These are phyloP conservation scores for Pythium brachiatum DNA, from an alignment of 352 stramenopile genomes.

Conservation along the genomic window DNA sequence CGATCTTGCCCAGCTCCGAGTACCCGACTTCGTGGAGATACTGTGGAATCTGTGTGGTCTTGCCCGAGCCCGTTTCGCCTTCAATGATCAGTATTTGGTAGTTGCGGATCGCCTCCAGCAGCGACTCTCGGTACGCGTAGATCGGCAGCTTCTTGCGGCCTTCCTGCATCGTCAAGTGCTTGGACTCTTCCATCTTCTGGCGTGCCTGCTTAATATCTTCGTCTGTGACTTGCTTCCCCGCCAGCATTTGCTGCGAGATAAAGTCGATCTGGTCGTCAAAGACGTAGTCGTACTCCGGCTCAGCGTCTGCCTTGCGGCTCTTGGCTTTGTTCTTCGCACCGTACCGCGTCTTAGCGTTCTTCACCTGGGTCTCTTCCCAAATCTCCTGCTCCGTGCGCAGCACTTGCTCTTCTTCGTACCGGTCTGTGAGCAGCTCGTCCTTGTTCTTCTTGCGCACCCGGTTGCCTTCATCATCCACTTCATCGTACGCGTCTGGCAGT, in stretches of 20 bases:
- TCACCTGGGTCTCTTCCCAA: constrained; percentile 97
- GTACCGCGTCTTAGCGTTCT: constrained; percentile 73
- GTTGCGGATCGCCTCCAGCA: constrained; percentile 97
- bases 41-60: constrained; percentile 99
- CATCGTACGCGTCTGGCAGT: constrained; percentile 95
- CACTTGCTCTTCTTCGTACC: constrained; percentile 92
- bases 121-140: constrained; percentile 97
- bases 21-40: constrained; percentile 97
- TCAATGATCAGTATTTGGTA: constrained; percentile 87
- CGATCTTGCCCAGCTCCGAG: constrained; percentile 95
- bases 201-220: constrained; percentile 69
- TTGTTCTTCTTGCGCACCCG: constrained; percentile 90
- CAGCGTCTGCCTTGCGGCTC: constrained; percentile 32
- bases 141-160: constrained; percentile 96
- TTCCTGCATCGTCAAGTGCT: constrained; percentile 95
- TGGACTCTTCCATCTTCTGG: constrained; percentile 69
- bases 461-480: constrained; percentile 87
- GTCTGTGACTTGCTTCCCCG: constrained; percentile 81
- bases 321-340: constrained; percentile 67
- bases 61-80: constrained; percentile 94
- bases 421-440: constrained; percentile 91
- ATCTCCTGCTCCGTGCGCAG: constrained; percentile 97
- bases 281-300: constrained; percentile 95
- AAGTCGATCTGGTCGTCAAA: constrained; percentile 99
- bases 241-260: constrained; percentile 91